Evolutionary conservation across 2,329 filamentous ascomycete genomes (phyloP).

Genomic region (Penicillium freii): DNA sequence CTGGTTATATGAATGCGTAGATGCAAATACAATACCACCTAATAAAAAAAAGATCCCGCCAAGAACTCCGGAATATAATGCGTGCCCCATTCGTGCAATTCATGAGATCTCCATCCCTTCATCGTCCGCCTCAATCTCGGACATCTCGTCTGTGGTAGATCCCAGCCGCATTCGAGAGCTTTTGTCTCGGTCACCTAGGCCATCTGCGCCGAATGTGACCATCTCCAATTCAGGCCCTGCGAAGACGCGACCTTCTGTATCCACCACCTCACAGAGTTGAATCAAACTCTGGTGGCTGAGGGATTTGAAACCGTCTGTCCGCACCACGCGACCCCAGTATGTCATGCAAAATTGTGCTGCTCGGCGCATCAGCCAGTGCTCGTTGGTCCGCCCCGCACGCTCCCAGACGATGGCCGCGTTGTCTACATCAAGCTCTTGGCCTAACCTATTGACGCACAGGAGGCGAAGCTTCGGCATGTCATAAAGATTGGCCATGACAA

Average conservation of each 20-base stretch:
- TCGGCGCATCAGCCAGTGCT: constrained; percentile 89
- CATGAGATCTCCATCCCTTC: constrained; percentile 49
- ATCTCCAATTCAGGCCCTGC: constrained; percentile 78
- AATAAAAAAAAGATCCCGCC: constrained; percentile 11
- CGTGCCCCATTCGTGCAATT: constrained; percentile 22
- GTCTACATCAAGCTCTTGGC: constrained; percentile 87
- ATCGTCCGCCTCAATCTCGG: constrained; percentile 48
- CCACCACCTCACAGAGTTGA: constrained; percentile 89
- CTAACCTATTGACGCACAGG: constrained; percentile 84
- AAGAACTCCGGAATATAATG: constrained; percentile 20
- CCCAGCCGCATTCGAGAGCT: constrained; percentile 29
- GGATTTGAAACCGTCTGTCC: constrained; percentile 80
- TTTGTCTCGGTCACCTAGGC: constrained; percentile 41
- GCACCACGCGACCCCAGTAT: constrained; percentile 91
- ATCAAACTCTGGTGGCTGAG: constrained; percentile 77
- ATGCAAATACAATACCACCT: constrained; percentile 2
- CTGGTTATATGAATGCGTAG: not conserved
- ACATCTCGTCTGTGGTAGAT: constrained; percentile 32
- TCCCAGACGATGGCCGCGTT: constrained; percentile 97
- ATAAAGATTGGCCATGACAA: constrained; percentile 98
- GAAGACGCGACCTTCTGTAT: constrained; percentile 86
- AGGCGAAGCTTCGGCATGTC: constrained; percentile 91
- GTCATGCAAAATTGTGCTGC: constrained; percentile 85
- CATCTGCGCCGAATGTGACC: constrained; percentile 53
- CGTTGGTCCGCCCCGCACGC: constrained; percentile 81